These are phyloP conservation scores for Fusarium circinatum DNA, from an alignment of 2,329 filamentous ascomycete genomes.

Conservation along the genomic window DNA sequence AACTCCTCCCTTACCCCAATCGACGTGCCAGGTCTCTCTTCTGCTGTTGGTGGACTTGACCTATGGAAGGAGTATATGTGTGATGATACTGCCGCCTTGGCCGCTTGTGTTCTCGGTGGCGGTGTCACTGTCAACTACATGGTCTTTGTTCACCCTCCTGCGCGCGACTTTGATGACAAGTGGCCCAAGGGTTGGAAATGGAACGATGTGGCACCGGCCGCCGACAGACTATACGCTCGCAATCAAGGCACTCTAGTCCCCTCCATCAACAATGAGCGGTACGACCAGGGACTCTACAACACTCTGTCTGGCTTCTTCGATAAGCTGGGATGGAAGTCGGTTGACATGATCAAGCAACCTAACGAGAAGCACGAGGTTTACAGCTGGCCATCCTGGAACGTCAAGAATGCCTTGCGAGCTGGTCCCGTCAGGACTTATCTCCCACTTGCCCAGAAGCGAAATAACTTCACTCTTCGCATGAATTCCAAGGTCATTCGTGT, in stretches of 20 bases:
- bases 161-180: slow-evolving; percentile 70
- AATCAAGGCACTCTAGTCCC: slow-evolving; percentile 63
- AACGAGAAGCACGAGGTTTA: slow-evolving; percentile 73
- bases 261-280: slow-evolving; percentile 72
- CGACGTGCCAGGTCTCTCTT: slow-evolving; percentile 67
- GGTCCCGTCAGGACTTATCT: slow-evolving; percentile 79
- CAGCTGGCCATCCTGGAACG: slow-evolving; percentile 75
- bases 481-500: slow-evolving; percentile 73
- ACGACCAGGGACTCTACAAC: slow-evolving; percentile 73
- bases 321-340: slow-evolving; percentile 70
- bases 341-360: slow-evolving; percentile 68
- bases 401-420: slow-evolving; percentile 69
- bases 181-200: slow-evolving; percentile 76
- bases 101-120: slow-evolving; percentile 73
- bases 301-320: slow-evolving; percentile 68
- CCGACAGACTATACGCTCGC: slow-evolving; percentile 69
- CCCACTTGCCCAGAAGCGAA: slow-evolving; percentile 64
- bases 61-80: slow-evolving; percentile 63
- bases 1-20: slow-evolving; percentile 72
- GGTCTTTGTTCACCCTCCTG: slow-evolving; percentile 73
- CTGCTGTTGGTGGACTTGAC: slow-evolving; percentile 72
- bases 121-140: slow-evolving; percentile 73
- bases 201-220: slow-evolving; percentile 64
- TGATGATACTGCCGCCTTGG: slow-evolving; percentile 50
- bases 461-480: slow-evolving; percentile 73